Evolutionary conservation across 768 basidiomycete genomes (phyloP), one percentile per base, ranked within the genome.

Genomic region (Suillus lakei): DNA sequence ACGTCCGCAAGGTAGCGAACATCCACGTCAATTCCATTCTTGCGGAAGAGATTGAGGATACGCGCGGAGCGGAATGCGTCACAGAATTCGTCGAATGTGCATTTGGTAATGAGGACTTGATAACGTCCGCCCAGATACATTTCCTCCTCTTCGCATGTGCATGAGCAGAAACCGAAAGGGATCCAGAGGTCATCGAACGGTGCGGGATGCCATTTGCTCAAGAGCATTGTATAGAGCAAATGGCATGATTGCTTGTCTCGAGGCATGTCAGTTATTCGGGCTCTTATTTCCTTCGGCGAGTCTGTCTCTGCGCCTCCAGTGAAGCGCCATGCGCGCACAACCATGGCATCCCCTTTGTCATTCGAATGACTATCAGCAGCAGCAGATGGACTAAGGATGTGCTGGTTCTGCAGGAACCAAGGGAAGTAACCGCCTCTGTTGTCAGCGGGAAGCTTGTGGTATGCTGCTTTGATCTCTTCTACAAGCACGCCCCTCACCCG

Each of bases 351-450:
- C 0, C 18, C 34, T 10, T 60, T 10, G 18, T 60, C 50, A 12
- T 23, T 44, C 4, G 16, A 18, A 6, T 53, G 28, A 13, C 46
- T 28, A 7, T 13, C 21, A 7, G 60, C 28, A 13, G 53, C 23
- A 6, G 58, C 41, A 26, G 60, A 10, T 15, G 62, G 54, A 26
- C 77, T 71, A 43, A 81, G 46, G 12, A 80, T 63, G 54, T 74
- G 66, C 50, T 77, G 72, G 62, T 82, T 77, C 41, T 76, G 30
- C 44, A 79, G 66, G 61, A 81, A 79, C 81, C 81, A 80, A 1
- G 74, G 55, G 56, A 78, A 81, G 67, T 76, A 78, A 13, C 23
- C 62, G 16, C 77, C 80, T 60, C 75, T 69, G n/a, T 12, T 13
- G 18, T 30, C 2, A 13, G 59, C 44, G 3, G 79, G 78, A 15